Conservation (phyloP, 805 yeast genomes). For the Cyberlindnera maritima region DNA sequence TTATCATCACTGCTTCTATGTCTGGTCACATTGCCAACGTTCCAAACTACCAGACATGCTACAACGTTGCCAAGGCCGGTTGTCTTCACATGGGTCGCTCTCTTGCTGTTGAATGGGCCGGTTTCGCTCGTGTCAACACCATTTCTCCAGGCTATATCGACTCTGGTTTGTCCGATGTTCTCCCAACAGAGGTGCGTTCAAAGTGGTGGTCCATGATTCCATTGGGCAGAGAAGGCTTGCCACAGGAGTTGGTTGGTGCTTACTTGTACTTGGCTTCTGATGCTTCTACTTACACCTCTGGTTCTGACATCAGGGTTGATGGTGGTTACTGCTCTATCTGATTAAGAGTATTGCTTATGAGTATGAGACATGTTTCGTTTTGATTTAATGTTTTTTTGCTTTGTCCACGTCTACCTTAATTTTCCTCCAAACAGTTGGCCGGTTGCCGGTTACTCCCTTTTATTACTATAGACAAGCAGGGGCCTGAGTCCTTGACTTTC, state of each 20-base stretch:
- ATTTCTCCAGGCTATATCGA: constrained; percentile 85
- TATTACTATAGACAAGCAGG: no score
- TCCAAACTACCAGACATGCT: constrained; percentile 84
- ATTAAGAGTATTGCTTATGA: neutral
- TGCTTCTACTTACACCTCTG: constrained; percentile 78
- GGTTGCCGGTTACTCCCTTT: no score
- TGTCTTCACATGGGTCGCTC: constrained; percentile 22
- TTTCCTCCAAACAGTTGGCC: no score
- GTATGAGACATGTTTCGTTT: neutral
- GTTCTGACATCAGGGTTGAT: constrained; percentile 72
- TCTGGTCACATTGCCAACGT: constrained; percentile 83
- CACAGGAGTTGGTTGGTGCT: constrained; percentile 77
- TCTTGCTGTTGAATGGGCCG: constrained; percentile 73
- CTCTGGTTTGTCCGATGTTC: constrained; percentile 58
- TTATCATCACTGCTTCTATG: constrained; percentile 86
- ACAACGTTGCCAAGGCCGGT: constrained; percentile 44
- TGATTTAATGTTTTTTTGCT: neutral
- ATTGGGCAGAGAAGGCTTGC: constrained; percentile 70
- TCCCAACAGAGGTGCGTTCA: constrained; percentile 41
- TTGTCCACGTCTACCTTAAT: no score
- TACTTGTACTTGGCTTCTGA: constrained; percentile 77
- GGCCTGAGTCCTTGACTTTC: no score
- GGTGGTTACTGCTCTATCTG: constrained; percentile 58
- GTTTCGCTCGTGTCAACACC: constrained; percentile 80
- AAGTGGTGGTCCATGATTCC: constrained; percentile 57